Percentiles rank a stretch among this genome's conserved stretches.
Evolutionary conservation across 352 stramenopile species (phyloP).

Genomic region (Aphanomyces euteiches): DNA sequence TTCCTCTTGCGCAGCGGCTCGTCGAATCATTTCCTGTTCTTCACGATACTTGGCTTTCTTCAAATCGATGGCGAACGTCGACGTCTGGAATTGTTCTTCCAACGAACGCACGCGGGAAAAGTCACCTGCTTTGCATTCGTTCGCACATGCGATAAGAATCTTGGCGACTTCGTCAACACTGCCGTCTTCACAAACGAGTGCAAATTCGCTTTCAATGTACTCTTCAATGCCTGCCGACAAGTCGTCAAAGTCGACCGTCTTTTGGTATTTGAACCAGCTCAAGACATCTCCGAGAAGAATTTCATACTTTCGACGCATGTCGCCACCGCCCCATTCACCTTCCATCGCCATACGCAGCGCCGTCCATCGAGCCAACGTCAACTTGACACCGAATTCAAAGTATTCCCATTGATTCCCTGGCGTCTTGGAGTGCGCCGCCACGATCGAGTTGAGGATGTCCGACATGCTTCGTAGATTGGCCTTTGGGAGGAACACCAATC

Average conservation of each 20-base stretch:
- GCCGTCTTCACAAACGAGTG: constrained; percentile 71
- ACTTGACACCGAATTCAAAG: constrained; percentile 80
- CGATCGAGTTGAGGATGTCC: constrained; percentile 24
- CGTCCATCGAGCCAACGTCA: constrained; percentile 72
- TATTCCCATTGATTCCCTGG: constrained; percentile 57
- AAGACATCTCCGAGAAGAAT: constrained; percentile 76
- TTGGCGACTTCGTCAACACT: constrained; percentile 68
- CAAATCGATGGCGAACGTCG: constrained; percentile 73
- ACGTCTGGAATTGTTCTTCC: constrained; percentile 61
- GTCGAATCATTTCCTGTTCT: constrained; percentile 33
- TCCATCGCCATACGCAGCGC: constrained; percentile 80
- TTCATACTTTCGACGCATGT: constrained; percentile 77
- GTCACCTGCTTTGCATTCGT: constrained; percentile 76
- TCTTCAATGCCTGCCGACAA: constrained; percentile 62
- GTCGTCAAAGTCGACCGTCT: constrained; percentile 59
- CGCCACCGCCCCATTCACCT: constrained; percentile 75
- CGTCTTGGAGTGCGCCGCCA: constrained; percentile 23
- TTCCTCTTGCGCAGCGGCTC: constrained; percentile 34
- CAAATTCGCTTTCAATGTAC: constrained; percentile 75
- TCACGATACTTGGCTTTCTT: constrained; percentile 68
- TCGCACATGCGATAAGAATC: constrained; percentile 57
- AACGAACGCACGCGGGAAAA: constrained; percentile 63
- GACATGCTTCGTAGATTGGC: constrained; percentile 26
- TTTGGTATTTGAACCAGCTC: constrained; percentile 79
- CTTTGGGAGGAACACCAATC: constrained; percentile 13